Evolutionary conservation across 164 flowering plant genomes (phyloP).

Genomic region (Dillenia suffruticosa): DNA sequence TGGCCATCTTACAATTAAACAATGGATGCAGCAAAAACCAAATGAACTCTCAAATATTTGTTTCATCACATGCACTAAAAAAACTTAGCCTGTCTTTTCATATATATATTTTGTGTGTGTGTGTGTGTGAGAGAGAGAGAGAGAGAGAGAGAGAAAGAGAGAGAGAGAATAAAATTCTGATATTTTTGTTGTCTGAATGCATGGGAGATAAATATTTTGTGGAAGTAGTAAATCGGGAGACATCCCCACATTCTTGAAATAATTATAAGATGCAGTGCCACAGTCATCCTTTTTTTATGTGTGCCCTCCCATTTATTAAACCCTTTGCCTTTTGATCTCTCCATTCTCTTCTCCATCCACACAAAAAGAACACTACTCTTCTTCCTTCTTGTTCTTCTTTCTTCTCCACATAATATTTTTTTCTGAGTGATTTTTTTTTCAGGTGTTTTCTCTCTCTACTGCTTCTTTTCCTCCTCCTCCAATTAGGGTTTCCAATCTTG

Average conservation of each 20-base stretch:
- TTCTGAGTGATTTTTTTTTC: constrained; percentile 19
- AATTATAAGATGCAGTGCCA: constrained; percentile 48
- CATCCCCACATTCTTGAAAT: constrained; percentile 24
- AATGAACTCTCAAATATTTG: too few species aligned
- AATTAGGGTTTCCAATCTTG: constrained; percentile 36
- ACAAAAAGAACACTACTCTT: constrained; percentile 25
- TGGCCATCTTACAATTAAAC: too few species aligned
- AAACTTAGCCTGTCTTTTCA: too few species aligned
- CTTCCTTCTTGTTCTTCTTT: constrained; percentile 13
- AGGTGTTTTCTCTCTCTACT: constrained; percentile 3
- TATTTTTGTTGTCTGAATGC: constrained; percentile 12
- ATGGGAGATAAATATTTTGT: constrained; percentile 10
- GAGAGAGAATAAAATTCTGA: neutral
- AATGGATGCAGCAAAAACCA: too few species aligned
- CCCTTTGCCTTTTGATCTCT: constrained; percentile 36
- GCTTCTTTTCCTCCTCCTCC: constrained; percentile 2
- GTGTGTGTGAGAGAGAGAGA: too few species aligned
- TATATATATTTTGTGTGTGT: too few species aligned
- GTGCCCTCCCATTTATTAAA: constrained; percentile 28
- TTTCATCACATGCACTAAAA: too few species aligned
- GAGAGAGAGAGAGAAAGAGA: too few species aligned
- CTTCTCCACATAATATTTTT: constrained; percentile 6
- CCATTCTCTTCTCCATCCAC: constrained; percentile 31
- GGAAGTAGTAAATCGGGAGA: constrained; percentile 21
- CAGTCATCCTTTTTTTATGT: constrained; percentile 41